Conservation (phyloP, 345 rosid species). For the Salix exigua region DNA sequence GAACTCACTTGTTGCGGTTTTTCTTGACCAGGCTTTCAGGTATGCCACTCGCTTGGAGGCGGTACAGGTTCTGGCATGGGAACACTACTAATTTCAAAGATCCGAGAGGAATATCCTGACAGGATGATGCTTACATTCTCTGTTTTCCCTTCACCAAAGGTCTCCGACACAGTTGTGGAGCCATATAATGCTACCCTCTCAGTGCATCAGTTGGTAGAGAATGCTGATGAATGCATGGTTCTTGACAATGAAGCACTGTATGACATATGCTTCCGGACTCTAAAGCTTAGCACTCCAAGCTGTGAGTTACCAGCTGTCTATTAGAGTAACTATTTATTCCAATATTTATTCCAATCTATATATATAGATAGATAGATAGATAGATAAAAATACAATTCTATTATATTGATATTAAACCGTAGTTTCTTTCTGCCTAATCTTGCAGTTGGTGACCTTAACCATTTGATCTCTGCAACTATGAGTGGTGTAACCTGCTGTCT, state of each 20-base stretch:
- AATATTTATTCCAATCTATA: no score
- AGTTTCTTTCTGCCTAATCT: slow-evolving; percentile 4
- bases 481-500: slow-evolving; percentile 97
- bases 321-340: neutral
- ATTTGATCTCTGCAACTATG: slow-evolving; percentile 91
- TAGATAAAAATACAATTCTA: neutral
- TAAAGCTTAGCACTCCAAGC: slow-evolving; percentile 96
- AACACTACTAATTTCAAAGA: slow-evolving; percentile 84
- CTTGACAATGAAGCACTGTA: slow-evolving; percentile 96
- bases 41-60: slow-evolving; percentile 95
- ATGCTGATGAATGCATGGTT: slow-evolving; percentile 97
- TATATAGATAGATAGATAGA: no score
- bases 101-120: slow-evolving; percentile 96
- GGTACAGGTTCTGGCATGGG: slow-evolving; percentile 99
- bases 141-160: slow-evolving; percentile 95
- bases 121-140: slow-evolving; percentile 98
- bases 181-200: slow-evolving; percentile 98
- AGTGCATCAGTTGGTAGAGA: slow-evolving; percentile 92
- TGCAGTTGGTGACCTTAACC: slow-evolving; percentile 95
- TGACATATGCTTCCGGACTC: slow-evolving; percentile 95
- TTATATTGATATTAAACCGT: neutral
- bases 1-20: slow-evolving; percentile 10
- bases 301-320: slow-evolving; percentile 43
- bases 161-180: slow-evolving; percentile 98
- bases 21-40: slow-evolving; percentile 72